Base-by-base conservation (phyloP, 345 rosid species). In the Ricinus communis region DNA sequence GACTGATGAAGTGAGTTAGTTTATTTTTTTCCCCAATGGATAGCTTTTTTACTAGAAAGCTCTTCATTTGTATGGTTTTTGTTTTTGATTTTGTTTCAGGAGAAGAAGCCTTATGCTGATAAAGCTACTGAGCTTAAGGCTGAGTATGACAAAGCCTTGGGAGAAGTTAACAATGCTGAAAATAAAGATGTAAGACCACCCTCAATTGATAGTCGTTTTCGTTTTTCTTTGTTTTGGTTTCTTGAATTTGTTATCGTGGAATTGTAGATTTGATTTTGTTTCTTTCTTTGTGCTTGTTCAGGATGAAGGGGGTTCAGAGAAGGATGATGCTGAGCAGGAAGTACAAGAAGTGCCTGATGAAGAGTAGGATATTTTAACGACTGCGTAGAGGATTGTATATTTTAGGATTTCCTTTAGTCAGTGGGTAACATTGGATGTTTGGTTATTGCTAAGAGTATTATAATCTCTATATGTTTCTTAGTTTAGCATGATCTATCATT, bases 51-150 rank as follows among this genome's bases (percentile, higher is more conserved):
- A n/a, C n/a, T n/a, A n/a, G n/a, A n/a, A n/a, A n/a, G n/a, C n/a
- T n/a, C n/a, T n/a, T n/a, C n/a, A n/a, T n/a, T n/a, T n/a, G n/a
- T n/a, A n/a, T n/a, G n/a, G n/a, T n/a, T n/a, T n/a, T 70, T 30
- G 10, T 25, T 41, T 0, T 47, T n/a, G n/a, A n/a, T 19, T 56
- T 62, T 69, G 12, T 28, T 49, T 45, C 66, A 90, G 96, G 97
- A 93, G 84, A 93, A 85, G 83, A 89, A 87, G 72, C 87, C 81
- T 56, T 93, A 91, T 65, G 0, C 62, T 62, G 96, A 89, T 8
- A 89, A 83, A 69, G 96, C 97, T 74, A 84, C 87, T 74, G 87
- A 85, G 78, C 90, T 89, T 21, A 91, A 90, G 71, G 91, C 85
- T 38, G 89, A 84, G 71, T 81, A 85, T 75, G 70, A 30, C 46